Evolutionary conservation across 2,329 filamentous ascomycete genomes (phyloP).

Genomic region (Penicillium sp.): DNA sequence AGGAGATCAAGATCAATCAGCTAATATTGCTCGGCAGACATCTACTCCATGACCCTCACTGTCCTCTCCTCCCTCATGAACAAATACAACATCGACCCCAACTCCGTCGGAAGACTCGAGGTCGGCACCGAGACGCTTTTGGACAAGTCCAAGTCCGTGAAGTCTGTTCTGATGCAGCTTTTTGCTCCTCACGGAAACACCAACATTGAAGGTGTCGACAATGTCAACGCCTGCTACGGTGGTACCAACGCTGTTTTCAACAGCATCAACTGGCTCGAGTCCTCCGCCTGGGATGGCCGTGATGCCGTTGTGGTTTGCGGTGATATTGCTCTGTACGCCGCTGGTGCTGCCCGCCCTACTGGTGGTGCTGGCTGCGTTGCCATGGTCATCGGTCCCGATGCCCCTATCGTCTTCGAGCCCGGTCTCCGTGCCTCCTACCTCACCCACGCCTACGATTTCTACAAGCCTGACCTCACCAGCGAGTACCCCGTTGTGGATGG

Average conservation of each 20-base stretch:
- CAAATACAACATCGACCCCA: constrained; percentile 74
- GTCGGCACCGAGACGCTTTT: constrained; percentile 78
- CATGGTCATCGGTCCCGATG: constrained; percentile 68
- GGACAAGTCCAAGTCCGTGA: constrained; percentile 86
- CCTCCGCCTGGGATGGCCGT: constrained; percentile 75
- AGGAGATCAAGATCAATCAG: constrained; percentile 6
- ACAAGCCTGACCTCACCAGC: constrained; percentile 80
- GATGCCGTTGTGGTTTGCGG: constrained; percentile 71
- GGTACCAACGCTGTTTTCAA: constrained; percentile 80
- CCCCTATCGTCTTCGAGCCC: constrained; percentile 66
- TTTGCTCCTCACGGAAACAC: constrained; percentile 64
- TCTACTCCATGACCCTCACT: constrained; percentile 77
- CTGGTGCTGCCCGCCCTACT: constrained; percentile 70
- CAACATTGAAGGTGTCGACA: constrained; percentile 76
- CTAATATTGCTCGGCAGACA: constrained; percentile 50
- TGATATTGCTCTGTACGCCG: constrained; percentile 78
- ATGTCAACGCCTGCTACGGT: constrained; percentile 76
- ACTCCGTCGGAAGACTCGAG: constrained; percentile 69
- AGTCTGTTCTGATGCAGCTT: constrained; percentile 78
- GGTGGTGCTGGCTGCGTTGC: constrained; percentile 72
- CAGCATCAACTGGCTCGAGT: constrained; percentile 76
- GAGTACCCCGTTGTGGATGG: constrained; percentile 81
- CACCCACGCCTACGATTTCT: constrained; percentile 80
- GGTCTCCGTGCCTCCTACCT: constrained; percentile 73
- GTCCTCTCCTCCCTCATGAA: constrained; percentile 66